These are phyloP conservation scores for Gynandropsis gynandra DNA, from an alignment of 345 rosid species.

Conservation along the genomic window DNA sequence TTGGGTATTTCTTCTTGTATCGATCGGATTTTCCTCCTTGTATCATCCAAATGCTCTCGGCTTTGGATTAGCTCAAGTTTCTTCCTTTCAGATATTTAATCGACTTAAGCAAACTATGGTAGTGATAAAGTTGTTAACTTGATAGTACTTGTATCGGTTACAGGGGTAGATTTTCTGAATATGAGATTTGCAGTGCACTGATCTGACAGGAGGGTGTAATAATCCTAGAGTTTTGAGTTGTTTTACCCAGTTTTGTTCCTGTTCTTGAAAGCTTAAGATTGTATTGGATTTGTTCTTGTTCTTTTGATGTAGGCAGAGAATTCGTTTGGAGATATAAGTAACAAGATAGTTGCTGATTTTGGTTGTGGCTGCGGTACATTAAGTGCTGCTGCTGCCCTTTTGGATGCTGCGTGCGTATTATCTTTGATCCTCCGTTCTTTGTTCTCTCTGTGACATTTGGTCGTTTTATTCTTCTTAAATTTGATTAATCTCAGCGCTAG, in stretches of 20 bases:
- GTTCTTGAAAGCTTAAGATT: slow-evolving; percentile 6
- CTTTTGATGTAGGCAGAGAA: slow-evolving; percentile 58
- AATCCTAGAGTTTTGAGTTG: background rate
- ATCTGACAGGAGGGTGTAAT: background rate
- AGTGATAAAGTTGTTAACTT: background rate
- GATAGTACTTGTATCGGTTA: no score
- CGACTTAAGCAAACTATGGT: background rate
- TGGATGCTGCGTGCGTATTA: slow-evolving; percentile 74
- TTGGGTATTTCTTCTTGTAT: background rate
- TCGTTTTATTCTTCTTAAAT: slow-evolving; percentile 5
- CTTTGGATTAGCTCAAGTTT: no score
- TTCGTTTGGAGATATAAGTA: slow-evolving; percentile 70
- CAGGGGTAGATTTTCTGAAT: background rate
- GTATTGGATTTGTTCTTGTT: slow-evolving; percentile 15
- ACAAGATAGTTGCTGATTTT: slow-evolving; percentile 82
- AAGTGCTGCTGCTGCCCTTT: slow-evolving; percentile 76
- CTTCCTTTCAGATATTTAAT: no score
- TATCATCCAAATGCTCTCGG: no score
- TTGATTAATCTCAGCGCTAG: background rate
- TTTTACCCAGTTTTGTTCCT: background rate
- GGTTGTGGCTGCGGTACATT: slow-evolving; percentile 95
- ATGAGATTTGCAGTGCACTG: background rate
- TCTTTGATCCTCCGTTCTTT: slow-evolving; percentile 3
- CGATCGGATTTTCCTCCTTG: no score
- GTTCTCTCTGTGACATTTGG: background rate